Evolutionary conservation across 2,329 filamentous ascomycete species (phyloP), one percentile per base, ranked within the genome.

Genomic region (Colletotrichum liriopes): DNA sequence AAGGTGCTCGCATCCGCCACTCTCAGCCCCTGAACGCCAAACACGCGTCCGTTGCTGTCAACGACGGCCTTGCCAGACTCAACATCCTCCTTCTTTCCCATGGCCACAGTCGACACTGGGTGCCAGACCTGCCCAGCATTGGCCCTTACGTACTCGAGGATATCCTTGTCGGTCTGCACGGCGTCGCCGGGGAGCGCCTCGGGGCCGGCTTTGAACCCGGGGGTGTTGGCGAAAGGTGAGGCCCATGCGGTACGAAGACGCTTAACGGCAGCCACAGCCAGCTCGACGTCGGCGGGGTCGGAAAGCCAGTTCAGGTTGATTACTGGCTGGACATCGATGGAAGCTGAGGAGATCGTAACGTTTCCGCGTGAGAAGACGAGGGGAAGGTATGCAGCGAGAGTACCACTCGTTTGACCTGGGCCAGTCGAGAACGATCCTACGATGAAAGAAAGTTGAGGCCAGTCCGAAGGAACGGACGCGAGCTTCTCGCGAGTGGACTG

Each of bases 81-180:
- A 2, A 72, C 52, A 71, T 90, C 87, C 26, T 80, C 81, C 37
- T 86, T 83, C 4, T 82, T 82, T 2, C 89, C 89, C 76, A 91
- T 91, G 0, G 87, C 83, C 62, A 84, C 87, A 0, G 87, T 88
- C 59, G 86, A 87, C 0, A 84, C 86, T 0, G 86, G 85, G 77
- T 91, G 89, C 70, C 65, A 72, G 71, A 90, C 88, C 0, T 87
- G 87, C 79, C 85, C 87, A 1, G 84, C 82, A 32, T 70, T 71
- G 4, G 70, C 39, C 5, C 76, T 76, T 39, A 83, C 77, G 39
- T 79, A 72, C 7, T 78, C 76, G 43, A 85, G 74, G 14, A 89
- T 83, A 66, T 87, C 77, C 32, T 75, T 81, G 70, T 88, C 85
- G 0, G 82, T 83, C 41, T 81, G 74, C 29, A 84, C 74, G 35